Evolutionary conservation across 768 basidiomycete genomes (phyloP).

Genomic region (Macrocybe gigantea): DNA sequence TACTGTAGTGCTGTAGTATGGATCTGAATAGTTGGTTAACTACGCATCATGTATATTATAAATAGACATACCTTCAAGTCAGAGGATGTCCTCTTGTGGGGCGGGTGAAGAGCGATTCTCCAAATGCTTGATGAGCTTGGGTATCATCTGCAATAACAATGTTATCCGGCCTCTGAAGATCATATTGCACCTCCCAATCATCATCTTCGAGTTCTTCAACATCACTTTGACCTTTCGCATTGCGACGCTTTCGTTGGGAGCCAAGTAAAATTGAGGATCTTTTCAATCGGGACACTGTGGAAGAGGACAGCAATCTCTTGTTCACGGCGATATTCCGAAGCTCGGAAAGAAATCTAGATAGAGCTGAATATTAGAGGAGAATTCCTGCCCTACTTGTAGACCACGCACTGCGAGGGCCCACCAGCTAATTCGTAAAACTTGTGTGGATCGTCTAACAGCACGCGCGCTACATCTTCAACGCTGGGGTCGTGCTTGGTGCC

Average conservation of each 20-base stretch:
- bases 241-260: slow-evolving; percentile 49
- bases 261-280: slow-evolving; percentile 68
- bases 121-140: slow-evolving; percentile 74
- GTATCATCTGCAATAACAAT: slow-evolving; percentile 86
- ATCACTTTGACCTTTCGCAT: slow-evolving; percentile 18
- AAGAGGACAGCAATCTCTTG: slow-evolving; percentile 41
- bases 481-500: slow-evolving; percentile 87
- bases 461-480: slow-evolving; percentile 72
- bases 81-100: slow-evolving; percentile 78
- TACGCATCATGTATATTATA: not conserved
- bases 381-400: not conserved
- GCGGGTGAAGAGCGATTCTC: slow-evolving; percentile 67
- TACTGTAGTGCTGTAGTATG: slow-evolving; percentile 72
- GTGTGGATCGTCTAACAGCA: slow-evolving; percentile 61
- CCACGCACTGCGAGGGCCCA: slow-evolving; percentile 58
- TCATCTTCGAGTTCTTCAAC: slow-evolving; percentile 57
- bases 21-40: slow-evolving; percentile 17
- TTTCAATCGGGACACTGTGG: slow-evolving; percentile 62
- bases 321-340: slow-evolving; percentile 86
- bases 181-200: slow-evolving; percentile 68
- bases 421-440: slow-evolving; percentile 69
- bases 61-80: slow-evolving; percentile 29
- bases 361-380: not conserved
- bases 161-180: slow-evolving; percentile 61
- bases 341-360: slow-evolving; percentile 70